These are phyloP conservation scores for Candida sanyaensis DNA, from an alignment of 1,139 yeast genomes.

Conservation along the genomic window DNA sequence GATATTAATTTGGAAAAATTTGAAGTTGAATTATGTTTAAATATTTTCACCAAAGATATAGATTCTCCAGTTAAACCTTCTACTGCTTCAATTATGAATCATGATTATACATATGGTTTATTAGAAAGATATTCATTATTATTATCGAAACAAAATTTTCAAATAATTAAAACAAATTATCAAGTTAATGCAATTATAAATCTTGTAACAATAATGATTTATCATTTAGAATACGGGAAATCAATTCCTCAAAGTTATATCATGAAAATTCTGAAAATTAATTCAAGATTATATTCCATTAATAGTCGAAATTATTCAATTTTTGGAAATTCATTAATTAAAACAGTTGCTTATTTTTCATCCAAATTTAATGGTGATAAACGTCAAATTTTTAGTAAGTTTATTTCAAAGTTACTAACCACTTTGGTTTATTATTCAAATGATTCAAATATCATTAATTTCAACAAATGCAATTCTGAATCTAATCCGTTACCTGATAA, in stretches of 20 bases:
- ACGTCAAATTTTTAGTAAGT: slow-evolving; percentile 18
- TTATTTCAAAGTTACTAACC: slow-evolving; percentile 20
- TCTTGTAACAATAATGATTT: slow-evolving; percentile 19
- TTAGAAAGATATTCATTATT: background rate
- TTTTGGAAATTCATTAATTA: slow-evolving; percentile 24
- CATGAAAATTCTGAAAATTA: slow-evolving; percentile 18
- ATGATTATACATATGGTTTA: background rate
- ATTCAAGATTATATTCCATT: slow-evolving; percentile 22
- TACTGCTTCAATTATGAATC: background rate
- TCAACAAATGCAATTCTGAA: background rate
- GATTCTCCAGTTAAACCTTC: background rate
- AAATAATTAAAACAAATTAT: slow-evolving; percentile 16
- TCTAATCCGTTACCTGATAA: background rate
- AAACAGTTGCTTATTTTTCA: slow-evolving; percentile 14
- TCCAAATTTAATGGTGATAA: slow-evolving; percentile 9
- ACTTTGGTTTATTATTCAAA: slow-evolving; percentile 15
- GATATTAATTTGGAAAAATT: background rate
- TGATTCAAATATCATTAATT: slow-evolving; percentile 10
- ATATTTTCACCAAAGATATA: background rate
- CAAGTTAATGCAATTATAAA: slow-evolving; percentile 22
- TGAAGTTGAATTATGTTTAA: background rate
- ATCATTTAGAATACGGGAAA: slow-evolving; percentile 18
- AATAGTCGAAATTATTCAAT: slow-evolving; percentile 16
- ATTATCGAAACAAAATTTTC: slow-evolving; percentile 9
- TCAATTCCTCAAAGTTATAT: slow-evolving; percentile 15